Percentiles rank a stretch among this genome's conserved stretches.
Evolutionary conservation across 2,329 filamentous ascomycete genomes (phyloP).

Genomic region (Canariomyces notabilis): DNA sequence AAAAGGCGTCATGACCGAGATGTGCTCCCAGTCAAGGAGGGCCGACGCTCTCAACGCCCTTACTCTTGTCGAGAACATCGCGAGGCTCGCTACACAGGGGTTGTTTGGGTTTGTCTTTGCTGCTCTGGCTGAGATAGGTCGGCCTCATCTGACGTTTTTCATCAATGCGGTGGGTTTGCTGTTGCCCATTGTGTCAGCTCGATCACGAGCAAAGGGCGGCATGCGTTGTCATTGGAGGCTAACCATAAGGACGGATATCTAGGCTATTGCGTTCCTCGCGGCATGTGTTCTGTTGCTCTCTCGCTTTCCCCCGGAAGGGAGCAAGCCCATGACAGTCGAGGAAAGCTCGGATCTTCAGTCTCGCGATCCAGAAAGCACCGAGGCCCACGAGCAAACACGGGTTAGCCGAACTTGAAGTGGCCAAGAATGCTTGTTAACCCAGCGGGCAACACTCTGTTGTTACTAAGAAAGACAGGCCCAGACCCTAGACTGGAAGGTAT

Average conservation of each 20-base stretch:
- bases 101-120: slow-evolving; percentile 65
- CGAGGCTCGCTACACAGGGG: slow-evolving; percentile 56
- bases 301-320: slow-evolving; percentile 38
- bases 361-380: neutral
- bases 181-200: neutral
- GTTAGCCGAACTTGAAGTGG: neutral
- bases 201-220: too few species aligned
- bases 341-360: neutral
- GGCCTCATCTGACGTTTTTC: slow-evolving; percentile 59
- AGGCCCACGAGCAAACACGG: neutral
- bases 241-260: neutral
- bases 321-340: slow-evolving; percentile 30
- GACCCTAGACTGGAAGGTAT: too few species aligned
- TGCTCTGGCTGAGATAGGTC: slow-evolving; percentile 54
- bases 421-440: neutral
- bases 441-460: neutral
- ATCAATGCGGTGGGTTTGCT: slow-evolving; percentile 55
- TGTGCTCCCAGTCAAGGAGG: slow-evolving; percentile 58
- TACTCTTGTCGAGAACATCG: slow-evolving; percentile 65
- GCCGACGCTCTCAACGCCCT: slow-evolving; percentile 65
- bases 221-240: too few species aligned
- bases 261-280: slow-evolving; percentile 49
- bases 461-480: too few species aligned
- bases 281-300: slow-evolving; percentile 39
- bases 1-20: slow-evolving; percentile 68